Base-by-base conservation (phyloP, 306 rosid genomes). In the Pterocarpus santalinus region DNA sequence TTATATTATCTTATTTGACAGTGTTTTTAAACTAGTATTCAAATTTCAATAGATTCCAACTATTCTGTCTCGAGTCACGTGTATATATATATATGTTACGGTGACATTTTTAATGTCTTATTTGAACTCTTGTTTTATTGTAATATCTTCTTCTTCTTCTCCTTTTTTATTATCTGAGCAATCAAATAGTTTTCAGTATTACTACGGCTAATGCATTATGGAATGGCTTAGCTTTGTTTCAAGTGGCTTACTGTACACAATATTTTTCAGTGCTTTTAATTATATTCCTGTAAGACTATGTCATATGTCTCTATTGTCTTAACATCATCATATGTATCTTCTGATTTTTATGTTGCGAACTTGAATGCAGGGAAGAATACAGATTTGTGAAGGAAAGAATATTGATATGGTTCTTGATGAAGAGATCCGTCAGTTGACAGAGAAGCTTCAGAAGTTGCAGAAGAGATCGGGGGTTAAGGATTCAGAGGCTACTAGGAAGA, bases 291-390 rank as follows among this genome's bases (percentile, higher is more conserved):
- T 62, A 35, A 69, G 69, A 58, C 8, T 75, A n/a, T 62, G 62
- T 5, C 38, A 5, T 22, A 53, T 13, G 10, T 77, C 3, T 77
- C 35, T 43, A 8, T 33, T 15, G 63, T 66, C 9, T 72, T 73
- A 16, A 32, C 34, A 17, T 44, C 76, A 36, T 70, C 32, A 4
- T 76, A 47, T 61, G 44, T 12, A 15, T 51, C 8, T 65, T 72
- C 49, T 79, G 73, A 17, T 79, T 4, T 73, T 83, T 80, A 65
- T 73, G 67, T 14, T 61, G 82, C 57, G 65, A 71, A 44, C 30
- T 75, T 82, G 75, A 78, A 85, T 85, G 56, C 78, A 95, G 99
- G 97, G 93, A 77, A 85, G 87, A 87, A 87, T 84, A 69, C 88
- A 87, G 88, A 90, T 91, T 28, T 73, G 89, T 60, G 93, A 89